phyloP scores from a whole-genome alignment of 1,139 yeast genomes.

The Geotrichum australiense region DNA sequence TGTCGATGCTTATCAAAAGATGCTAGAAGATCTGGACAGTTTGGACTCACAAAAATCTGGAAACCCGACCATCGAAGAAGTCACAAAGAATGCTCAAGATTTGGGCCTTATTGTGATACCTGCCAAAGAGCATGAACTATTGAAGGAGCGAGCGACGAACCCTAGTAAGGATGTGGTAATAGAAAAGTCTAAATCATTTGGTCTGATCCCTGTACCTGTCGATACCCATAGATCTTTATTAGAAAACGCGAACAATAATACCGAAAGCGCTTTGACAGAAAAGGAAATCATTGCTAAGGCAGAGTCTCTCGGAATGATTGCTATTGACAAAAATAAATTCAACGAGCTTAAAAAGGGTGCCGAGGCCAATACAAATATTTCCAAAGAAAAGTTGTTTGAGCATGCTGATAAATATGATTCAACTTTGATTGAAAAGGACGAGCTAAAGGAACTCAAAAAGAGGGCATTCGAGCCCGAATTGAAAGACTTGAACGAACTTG shows the following conservation, averaged over 20 bases:
- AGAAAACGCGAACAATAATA: not conserved
- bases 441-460: slow-evolving; percentile 23
- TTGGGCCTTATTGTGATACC: slow-evolving; percentile 26
- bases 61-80: slow-evolving; percentile 31
- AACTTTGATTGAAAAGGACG: slow-evolving; percentile 26
- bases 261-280: slow-evolving; percentile 21
- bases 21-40: too few species aligned
- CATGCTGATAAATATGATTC: slow-evolving; percentile 28
- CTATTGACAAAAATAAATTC: slow-evolving; percentile 21
- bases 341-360: slow-evolving; percentile 32
- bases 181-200: slow-evolving; percentile 29
- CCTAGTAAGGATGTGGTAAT: slow-evolving; percentile 26
- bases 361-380: slow-evolving; percentile 24
- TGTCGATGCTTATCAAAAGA: slow-evolving; percentile 4
- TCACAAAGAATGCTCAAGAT: slow-evolving; percentile 33
- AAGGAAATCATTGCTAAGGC: slow-evolving; percentile 29
- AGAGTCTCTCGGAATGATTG: slow-evolving; percentile 26
- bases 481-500: slow-evolving; percentile 25
- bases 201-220: slow-evolving; percentile 29
- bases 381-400: slow-evolving; percentile 22
- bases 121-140: slow-evolving; percentile 13
- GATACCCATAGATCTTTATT: slow-evolving; percentile 8
- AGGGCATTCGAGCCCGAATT: slow-evolving; percentile 26
- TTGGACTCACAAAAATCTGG: too few species aligned
- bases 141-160: slow-evolving; percentile 9